These are phyloP conservation scores for Raddia guianensis DNA, from an alignment of 176 grass and related monocot genomes.

Conservation along the genomic window DNA sequence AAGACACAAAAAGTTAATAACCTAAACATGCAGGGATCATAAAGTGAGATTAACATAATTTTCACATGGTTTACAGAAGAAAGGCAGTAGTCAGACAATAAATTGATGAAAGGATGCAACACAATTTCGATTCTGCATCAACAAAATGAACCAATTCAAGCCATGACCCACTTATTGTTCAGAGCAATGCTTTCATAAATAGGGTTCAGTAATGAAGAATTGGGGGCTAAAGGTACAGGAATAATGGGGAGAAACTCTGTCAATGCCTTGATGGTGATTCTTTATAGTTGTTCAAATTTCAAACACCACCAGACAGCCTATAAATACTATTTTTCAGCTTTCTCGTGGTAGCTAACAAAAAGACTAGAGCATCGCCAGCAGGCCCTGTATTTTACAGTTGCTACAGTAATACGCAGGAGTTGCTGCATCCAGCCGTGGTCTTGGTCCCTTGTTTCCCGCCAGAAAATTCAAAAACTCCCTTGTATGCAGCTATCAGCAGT, in stretches of 20 bases:
- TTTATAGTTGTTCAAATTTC: background rate
- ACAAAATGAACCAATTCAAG: background rate
- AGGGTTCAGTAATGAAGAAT: background rate
- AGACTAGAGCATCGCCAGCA: too few relatives aligned
- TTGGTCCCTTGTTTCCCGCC: too few relatives aligned
- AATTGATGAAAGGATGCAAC: background rate
- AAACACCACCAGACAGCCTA: background rate
- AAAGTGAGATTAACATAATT: background rate
- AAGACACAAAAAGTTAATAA: constrained; percentile 31
- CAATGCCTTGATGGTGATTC: background rate
- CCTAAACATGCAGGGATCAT: background rate
- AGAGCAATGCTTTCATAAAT: background rate
- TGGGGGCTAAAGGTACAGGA: background rate
- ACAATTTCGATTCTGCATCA: background rate
- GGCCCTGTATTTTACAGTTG: too few relatives aligned
- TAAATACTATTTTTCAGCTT: constrained; percentile 3
- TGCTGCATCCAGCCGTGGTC: too few relatives aligned
- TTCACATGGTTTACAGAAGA: constrained; percentile 26
- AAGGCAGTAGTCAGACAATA: background rate
- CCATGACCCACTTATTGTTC: background rate
- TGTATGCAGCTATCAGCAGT: too few relatives aligned
- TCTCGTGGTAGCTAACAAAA: background rate
- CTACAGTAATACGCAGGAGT: too few relatives aligned
- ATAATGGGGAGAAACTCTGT: background rate
- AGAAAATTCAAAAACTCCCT: too few relatives aligned